These are phyloP conservation scores for Ormosia semicastrata DNA, from an alignment of 306 rosid species.

Conservation along the genomic window DNA sequence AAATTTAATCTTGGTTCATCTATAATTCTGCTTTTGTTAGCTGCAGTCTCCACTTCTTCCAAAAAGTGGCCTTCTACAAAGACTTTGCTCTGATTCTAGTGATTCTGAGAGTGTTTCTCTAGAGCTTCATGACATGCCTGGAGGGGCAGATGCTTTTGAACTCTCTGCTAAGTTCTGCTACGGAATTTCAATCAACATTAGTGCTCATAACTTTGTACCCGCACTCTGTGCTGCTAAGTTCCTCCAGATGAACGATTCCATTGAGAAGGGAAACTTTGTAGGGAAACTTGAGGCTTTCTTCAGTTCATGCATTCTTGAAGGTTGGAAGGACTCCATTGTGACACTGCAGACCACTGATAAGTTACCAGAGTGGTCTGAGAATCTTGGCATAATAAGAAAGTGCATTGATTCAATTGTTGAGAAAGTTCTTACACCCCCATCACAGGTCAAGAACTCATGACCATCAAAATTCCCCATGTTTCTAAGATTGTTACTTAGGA, in stretches of 20 bases:
- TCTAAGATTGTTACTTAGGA: neutral
- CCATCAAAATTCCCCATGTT: neutral
- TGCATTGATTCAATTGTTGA: constrained; percentile 87
- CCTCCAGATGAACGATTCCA: constrained; percentile 76
- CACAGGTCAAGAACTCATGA: constrained; percentile 52
- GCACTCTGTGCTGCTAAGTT: constrained; percentile 81
- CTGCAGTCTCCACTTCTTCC: constrained; percentile 81
- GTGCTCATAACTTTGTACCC: constrained; percentile 81
- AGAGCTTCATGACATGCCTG: constrained; percentile 84
- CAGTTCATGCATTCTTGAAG: constrained; percentile 78
- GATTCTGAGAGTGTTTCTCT: constrained; percentile 48
- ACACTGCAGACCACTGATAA: constrained; percentile 62
- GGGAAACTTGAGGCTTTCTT: constrained; percentile 87
- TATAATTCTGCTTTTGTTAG: constrained; percentile 41
- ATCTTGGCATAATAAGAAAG: constrained; percentile 80
- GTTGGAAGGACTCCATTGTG: constrained; percentile 90
- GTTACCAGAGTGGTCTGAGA: constrained; percentile 82
- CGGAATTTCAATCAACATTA: constrained; percentile 78
- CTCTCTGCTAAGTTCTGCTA: constrained; percentile 89
- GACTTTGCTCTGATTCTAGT: constrained; percentile 60
- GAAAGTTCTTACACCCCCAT: constrained; percentile 72
- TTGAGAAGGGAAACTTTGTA: constrained; percentile 71
- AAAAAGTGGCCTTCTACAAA: constrained; percentile 75
- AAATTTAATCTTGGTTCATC: constrained; percentile 19
- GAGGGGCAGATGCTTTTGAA: constrained; percentile 86